phyloP scores from a whole-genome alignment of 345 rosid species.

The Citrus trifoliata region DNA sequence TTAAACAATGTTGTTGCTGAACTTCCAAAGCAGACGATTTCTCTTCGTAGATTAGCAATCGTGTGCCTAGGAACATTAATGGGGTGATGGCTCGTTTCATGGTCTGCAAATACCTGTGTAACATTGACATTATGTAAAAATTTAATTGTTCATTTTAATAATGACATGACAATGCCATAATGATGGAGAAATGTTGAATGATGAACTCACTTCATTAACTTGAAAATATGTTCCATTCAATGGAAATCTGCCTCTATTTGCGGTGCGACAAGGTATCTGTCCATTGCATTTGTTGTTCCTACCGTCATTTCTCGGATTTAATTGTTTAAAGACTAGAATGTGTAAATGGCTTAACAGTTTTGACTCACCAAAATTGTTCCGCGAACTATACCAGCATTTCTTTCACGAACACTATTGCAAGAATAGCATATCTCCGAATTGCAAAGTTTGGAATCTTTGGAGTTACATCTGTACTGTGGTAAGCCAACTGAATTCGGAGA shows the following conservation, averaged over 20 bases:
- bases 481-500: constrained; percentile 21
- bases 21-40: constrained; percentile 47
- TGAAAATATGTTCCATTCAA: constrained; percentile 84
- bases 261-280: constrained; percentile 71
- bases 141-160: neutral
- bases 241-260: constrained; percentile 54
- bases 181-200: neutral
- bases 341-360: neutral
- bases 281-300: neutral
- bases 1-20: constrained; percentile 34
- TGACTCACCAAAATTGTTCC: constrained; percentile 64
- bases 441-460: constrained; percentile 29
- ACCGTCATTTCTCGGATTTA: neutral
- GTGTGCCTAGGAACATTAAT: constrained; percentile 29
- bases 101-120: constrained; percentile 70
- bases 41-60: constrained; percentile 32
- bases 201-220: constrained; percentile 51
- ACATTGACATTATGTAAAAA: neutral
- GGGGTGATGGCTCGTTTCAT: constrained; percentile 45
- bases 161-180: neutral
- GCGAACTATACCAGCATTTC: constrained; percentile 22
- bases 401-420: constrained; percentile 31
- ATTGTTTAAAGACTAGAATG: neutral
- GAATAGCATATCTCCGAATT: constrained; percentile 29
- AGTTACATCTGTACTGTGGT: constrained; percentile 32